phyloP scores from a whole-genome alignment of 768 basidiomycete species.

The Cystofilobasidium macerans region DNA sequence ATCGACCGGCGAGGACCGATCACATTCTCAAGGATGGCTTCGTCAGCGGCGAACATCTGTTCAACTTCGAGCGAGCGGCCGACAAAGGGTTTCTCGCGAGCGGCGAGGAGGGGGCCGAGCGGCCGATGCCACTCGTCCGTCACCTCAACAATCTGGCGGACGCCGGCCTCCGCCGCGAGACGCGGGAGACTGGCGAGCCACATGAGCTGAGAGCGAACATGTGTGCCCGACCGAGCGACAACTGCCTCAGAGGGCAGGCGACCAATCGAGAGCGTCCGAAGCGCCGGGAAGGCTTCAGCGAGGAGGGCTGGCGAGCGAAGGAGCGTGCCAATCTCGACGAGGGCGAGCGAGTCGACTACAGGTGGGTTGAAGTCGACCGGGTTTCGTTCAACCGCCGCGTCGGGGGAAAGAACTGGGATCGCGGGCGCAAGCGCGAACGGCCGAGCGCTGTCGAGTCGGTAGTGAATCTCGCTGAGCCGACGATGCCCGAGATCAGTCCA shows the following conservation, averaged over 20 bases:
- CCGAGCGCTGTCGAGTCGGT: constrained; percentile 8
- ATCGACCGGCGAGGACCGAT: too few relatives aligned
- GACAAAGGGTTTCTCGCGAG: neutral
- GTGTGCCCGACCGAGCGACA: neutral
- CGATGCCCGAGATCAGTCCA: neutral
- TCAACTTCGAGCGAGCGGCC: neutral
- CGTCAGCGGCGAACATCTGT: too few relatives aligned
- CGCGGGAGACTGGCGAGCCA: neutral
- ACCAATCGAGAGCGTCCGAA: neutral
- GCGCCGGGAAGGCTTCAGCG: neutral
- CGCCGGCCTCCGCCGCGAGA: neutral
- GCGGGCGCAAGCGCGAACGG: constrained; percentile 1
- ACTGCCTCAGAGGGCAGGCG: neutral
- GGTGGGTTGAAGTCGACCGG: neutral
- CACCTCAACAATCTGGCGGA: neutral
- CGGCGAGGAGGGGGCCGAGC: neutral
- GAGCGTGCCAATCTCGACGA: neutral
- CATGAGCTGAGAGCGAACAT: neutral
- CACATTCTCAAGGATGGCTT: too few relatives aligned
- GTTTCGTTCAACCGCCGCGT: neutral
- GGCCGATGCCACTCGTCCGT: neutral
- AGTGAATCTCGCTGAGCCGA: constrained; percentile 8
- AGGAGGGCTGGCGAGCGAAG: neutral
- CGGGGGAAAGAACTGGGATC: neutral
- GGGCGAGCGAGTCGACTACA: neutral